Percentiles rank a stretch among this genome's conserved stretches.
phyloP scores from a whole-genome alignment of 441 rosid species.

The Adansonia gregorii region DNA sequence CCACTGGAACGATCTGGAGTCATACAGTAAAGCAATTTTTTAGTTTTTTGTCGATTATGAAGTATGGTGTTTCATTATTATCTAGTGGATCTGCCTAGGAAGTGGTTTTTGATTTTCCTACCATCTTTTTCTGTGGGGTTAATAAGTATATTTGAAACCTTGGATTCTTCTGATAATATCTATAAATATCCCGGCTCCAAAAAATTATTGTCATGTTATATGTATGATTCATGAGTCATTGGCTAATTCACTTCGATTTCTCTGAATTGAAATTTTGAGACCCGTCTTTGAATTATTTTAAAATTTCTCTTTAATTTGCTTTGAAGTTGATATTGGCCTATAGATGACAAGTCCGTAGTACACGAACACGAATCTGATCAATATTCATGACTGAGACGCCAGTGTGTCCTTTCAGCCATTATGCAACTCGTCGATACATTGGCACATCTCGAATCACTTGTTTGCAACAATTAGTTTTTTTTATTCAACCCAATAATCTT shows the following conservation, averaged over 20 bases:
- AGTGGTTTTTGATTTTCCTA: neutral
- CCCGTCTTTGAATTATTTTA: neutral
- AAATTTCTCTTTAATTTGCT: neutral
- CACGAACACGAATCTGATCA: neutral
- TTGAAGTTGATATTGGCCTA: neutral
- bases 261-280: neutral
- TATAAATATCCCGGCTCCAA: neutral
- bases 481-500: too few relatives aligned
- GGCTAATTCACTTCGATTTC: neutral
- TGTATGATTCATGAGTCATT: neutral
- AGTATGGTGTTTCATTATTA: neutral
- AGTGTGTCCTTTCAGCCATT: neutral
- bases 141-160: neutral
- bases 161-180: neutral
- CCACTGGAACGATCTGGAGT: constrained; percentile 23
- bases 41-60: neutral
- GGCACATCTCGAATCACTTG: too few relatives aligned
- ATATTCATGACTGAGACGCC: neutral
- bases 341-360: neutral
- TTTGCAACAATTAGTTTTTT: too few relatives aligned
- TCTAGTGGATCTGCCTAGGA: neutral
- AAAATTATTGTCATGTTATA: neutral
- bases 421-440: too few relatives aligned
- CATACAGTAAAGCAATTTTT: neutral
- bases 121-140: constrained; percentile 1